Evolutionary conservation across 2,329 filamentous ascomycete genomes (phyloP).

Genomic region (Aspergillus sp.): DNA sequence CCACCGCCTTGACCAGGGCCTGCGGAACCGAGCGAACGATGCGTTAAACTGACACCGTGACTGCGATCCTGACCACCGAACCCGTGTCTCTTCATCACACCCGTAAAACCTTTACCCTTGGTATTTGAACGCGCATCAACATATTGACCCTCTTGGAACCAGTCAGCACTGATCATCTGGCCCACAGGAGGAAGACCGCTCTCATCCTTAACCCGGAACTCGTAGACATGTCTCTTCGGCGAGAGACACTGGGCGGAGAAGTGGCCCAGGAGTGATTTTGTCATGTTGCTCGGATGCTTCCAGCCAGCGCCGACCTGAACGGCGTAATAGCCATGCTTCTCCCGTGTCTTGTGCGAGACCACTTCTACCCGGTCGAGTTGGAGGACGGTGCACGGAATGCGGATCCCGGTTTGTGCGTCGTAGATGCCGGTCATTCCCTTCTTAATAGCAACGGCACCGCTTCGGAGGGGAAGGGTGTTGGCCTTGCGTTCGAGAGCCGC

Average conservation of each 20-base stretch:
- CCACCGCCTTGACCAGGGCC: conserved; percentile 88
- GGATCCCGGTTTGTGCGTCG: conserved; percentile 64
- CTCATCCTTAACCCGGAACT: conserved; percentile 76
- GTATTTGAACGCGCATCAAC: conserved; percentile 76
- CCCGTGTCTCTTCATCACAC: conserved; percentile 95
- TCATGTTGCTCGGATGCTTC: conserved; percentile 67
- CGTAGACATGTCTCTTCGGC: conserved; percentile 74
- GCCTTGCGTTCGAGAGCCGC: conserved; percentile 56
- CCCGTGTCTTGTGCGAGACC: conserved; percentile 73
- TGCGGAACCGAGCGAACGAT: conserved; percentile 83
- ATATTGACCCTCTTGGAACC: conserved; percentile 86
- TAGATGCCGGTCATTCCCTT: conserved; percentile 94
- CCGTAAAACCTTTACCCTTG: conserved; percentile 87
- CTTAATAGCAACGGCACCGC: conserved; percentile 80
- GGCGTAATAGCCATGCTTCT: conserved; percentile 83
- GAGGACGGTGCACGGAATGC: conserved; percentile 82
- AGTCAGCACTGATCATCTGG: conserved; percentile 69
- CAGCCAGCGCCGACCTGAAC: conserved; percentile 80
- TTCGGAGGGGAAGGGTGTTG: conserved; percentile 57
- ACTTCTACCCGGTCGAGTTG: conserved; percentile 92
- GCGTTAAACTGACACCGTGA: conserved; percentile 92
- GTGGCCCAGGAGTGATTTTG: conserved; percentile 78
- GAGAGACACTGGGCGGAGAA: conserved; percentile 74
- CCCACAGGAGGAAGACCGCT: conserved; percentile 71
- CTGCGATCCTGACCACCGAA: conserved; percentile 82